Conservation (phyloP, 768 basidiomycete species). For the Trichaptum fuscoviolaceum region DNA sequence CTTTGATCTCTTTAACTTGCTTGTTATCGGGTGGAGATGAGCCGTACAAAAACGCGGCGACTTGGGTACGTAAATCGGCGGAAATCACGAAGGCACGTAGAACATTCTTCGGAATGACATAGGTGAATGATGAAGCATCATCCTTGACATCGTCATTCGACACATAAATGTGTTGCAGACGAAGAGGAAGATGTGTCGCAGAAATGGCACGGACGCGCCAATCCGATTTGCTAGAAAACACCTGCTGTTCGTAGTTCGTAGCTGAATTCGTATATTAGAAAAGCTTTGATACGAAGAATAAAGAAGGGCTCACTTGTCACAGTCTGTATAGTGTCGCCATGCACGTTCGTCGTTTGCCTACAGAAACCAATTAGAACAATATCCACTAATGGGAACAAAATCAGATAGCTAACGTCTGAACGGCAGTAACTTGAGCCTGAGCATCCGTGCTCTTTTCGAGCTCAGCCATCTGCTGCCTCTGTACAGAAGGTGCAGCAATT, state of each 20-base stretch:
- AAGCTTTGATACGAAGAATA: neutral
- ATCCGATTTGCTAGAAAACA: conserved; percentile 99
- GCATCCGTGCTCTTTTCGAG: conserved; percentile 96
- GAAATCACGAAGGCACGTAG: conserved; percentile 90
- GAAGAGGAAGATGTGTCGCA: conserved; percentile 91
- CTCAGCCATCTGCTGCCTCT: conserved; percentile 99
- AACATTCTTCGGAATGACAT: conserved; percentile 95
- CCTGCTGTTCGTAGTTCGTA: conserved; percentile 95
- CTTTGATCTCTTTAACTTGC: conserved; percentile 98
- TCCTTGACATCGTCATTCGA: conserved; percentile 99
- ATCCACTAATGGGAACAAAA: neutral
- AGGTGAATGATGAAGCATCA: conserved; percentile 91
- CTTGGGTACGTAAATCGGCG: conserved; percentile 92
- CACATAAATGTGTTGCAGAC: conserved; percentile 97
- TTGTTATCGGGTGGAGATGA: conserved; percentile 92
- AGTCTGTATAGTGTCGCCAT: conserved; percentile 93
- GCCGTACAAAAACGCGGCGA: conserved; percentile 92
- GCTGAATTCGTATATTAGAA: conserved; percentile 35
- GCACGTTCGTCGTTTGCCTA: conserved; percentile 93
- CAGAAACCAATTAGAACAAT: conserved; percentile 12
- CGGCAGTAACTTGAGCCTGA: conserved; percentile 89
- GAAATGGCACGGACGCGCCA: conserved; percentile 99
- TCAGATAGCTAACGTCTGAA: conserved; percentile 64
- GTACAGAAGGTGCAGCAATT: conserved; percentile 91
- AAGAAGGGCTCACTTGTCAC: conserved; percentile 68